Base-by-base conservation (phyloP, 768 basidiomycete species). In the Agaricus blazei region DNA sequence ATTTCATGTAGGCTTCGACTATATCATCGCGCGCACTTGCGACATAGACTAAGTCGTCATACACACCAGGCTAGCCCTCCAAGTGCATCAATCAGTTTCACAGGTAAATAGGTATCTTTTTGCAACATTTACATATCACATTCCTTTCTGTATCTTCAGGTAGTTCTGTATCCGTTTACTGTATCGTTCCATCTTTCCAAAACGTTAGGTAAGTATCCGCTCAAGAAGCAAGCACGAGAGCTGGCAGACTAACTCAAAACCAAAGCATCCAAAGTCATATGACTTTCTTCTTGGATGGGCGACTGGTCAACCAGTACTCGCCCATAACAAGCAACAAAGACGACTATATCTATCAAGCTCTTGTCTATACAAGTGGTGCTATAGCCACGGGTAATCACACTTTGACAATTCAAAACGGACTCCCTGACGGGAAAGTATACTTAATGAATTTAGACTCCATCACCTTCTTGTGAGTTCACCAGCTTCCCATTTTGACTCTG, bases 361-460 rank as follows among this genome's bases (percentile, higher is more conserved):
- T 48, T 42, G 54, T 46, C 53, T 58, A 56, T 26, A 38, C 49
- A 9, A 49, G 52, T 29, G 52, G 38, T 38, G 31, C 50, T 4
- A 26, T 55, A 23, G 43, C 26, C 14, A 31, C 31, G 44, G 57
- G 54, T 24, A 37, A 47, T 23, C 60, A 58, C 42, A 54, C 41
- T 9, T 48, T 61, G 11, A 58, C 44, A 11, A 56, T 61, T n/a
- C 50, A 58, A 26, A 51, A 48, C 15, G 54, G 49, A 23, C n/a
- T 14, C 27, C 47, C 46, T 15, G 36, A 38, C 26, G 46, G 51
- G 11, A 41, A 23, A 9, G 45, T 38, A 48, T 48, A 51, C 51
- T 19, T 55, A 5, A 51, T 61, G 50, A 51, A 55, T 14, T n/a
- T 61, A 14, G 60, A 61, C 40, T 58, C 42, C 31, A 56, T 61